A percentile compares a stretch with the other conserved stretches of the same genome.
phyloP scores from a whole-genome alignment of 495 filamentous ascomycete species.

The Penicillium turbatum region DNA sequence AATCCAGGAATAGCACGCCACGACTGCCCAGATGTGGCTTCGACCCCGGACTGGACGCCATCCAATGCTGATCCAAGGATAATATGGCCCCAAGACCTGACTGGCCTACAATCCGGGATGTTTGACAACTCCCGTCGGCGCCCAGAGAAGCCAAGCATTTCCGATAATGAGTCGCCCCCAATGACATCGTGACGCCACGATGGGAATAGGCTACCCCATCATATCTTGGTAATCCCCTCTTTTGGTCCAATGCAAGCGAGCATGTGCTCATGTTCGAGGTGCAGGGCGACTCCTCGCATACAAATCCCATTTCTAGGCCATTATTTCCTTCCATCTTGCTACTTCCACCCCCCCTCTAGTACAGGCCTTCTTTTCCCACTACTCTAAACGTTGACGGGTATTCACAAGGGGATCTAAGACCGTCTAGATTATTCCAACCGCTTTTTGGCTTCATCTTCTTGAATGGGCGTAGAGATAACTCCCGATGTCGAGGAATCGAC shows the following conservation, averaged over 20 bases:
- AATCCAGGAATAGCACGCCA: constrained; percentile 7
- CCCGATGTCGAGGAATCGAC: constrained; percentile 45
- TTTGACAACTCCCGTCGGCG: constrained; percentile 6
- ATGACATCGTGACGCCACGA: constrained; percentile 14
- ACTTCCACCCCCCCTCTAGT: background rate
- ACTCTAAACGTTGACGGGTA: background rate
- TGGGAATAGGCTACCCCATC: constrained; percentile 12
- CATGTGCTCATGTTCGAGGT: constrained; percentile 1
- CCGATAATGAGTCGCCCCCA: constrained; percentile 8
- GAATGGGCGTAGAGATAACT: constrained; percentile 42
- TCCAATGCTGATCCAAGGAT: constrained; percentile 7
- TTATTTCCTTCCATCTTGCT: background rate
- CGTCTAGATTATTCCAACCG: constrained; percentile 1
- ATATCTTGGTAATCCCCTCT: constrained; percentile 10
- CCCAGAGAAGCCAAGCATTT: constrained; percentile 16
- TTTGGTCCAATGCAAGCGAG: background rate
- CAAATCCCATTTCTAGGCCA: background rate
- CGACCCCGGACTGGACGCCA: background rate
- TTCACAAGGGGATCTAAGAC: background rate
- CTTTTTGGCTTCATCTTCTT: constrained; percentile 22
- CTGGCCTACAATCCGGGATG: constrained; percentile 6
- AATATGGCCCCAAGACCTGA: constrained; percentile 10
- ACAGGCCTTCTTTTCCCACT: background rate
- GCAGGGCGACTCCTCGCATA: background rate
- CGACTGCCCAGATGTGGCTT: constrained; percentile 7